Conservation (phyloP, 345 rosid genomes). For the Sonneratia caseolaris region DNA sequence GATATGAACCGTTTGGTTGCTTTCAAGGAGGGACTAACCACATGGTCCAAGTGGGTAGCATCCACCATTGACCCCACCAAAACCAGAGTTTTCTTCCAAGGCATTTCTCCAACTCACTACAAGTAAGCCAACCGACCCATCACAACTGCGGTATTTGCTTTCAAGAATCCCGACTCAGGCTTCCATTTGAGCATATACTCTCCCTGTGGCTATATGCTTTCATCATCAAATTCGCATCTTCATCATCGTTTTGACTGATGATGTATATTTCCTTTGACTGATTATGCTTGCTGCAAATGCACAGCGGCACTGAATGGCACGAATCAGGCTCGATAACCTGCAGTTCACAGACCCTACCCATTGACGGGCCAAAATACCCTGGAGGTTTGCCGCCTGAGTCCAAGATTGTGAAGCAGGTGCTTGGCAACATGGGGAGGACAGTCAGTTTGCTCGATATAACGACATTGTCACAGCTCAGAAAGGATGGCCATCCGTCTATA, state of each 20-base stretch:
- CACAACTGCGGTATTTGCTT: no score
- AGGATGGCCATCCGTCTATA: constrained; percentile 32
- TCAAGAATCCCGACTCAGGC: neutral
- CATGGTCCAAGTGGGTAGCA: constrained; percentile 59
- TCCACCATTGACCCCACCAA: constrained; percentile 28
- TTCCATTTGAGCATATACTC: neutral
- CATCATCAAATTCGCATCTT: no score
- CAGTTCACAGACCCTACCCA: constrained; percentile 18
- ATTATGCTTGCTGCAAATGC: neutral
- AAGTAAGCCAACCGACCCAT: constrained; percentile 21
- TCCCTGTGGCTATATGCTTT: no score
- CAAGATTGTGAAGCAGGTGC: constrained; percentile 15
- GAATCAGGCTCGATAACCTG: constrained; percentile 22
- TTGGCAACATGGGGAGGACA: constrained; percentile 7
- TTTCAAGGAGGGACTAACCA: constrained; percentile 34
- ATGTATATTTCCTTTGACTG: neutral
- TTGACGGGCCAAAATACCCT: constrained; percentile 25
- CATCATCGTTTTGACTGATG: no score
- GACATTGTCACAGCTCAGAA: constrained; percentile 31
- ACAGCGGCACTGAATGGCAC: constrained; percentile 30
- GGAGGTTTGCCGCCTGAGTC: constrained; percentile 21
- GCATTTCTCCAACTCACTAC: constrained; percentile 47
- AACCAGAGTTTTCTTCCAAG: constrained; percentile 44
- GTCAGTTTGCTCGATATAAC: constrained; percentile 33
- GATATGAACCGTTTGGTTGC: constrained; percentile 60